A percentile compares a stretch with the other conserved stretches of the same genome.
These are phyloP conservation scores for Yamadazyma triangularis DNA, from an alignment of 1,139 yeast genomes.

Conservation along the genomic window DNA sequence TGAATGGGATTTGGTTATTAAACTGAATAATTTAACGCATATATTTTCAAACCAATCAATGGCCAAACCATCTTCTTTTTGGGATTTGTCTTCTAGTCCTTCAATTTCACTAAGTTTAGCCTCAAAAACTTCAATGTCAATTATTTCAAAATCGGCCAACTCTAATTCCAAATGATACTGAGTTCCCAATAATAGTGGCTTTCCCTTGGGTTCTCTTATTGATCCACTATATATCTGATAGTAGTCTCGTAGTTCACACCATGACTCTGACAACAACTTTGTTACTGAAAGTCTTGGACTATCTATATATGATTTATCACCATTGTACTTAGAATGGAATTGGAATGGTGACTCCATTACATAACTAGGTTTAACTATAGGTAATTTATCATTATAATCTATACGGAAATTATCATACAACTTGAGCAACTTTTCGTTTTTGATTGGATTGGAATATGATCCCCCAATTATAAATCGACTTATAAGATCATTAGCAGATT, in stretches of 20 bases:
- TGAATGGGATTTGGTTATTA: constrained; percentile 47
- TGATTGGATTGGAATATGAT: constrained; percentile 1
- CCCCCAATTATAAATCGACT: neutral
- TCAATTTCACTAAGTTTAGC: constrained; percentile 7
- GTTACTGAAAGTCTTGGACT: constrained; percentile 44
- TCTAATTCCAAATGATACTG: constrained; percentile 41
- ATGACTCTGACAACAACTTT: constrained; percentile 37
- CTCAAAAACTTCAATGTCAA: constrained; percentile 19
- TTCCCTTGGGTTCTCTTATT: constrained; percentile 19
- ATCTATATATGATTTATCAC: constrained; percentile 19
- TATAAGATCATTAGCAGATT: neutral
- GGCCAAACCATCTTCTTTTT: constrained; percentile 15
- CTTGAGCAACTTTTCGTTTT: constrained; percentile 9
- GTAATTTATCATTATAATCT: constrained; percentile 9
- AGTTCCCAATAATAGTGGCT: constrained; percentile 36
- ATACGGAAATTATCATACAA: constrained; percentile 10
- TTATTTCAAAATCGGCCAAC: constrained; percentile 29
- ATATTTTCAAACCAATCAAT: constrained; percentile 30
- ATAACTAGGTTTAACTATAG: constrained; percentile 11
- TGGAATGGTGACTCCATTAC: constrained; percentile 19
- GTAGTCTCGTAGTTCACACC: constrained; percentile 51
- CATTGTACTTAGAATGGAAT: constrained; percentile 21
- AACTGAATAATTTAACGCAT: constrained; percentile 27
- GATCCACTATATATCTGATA: constrained; percentile 41
- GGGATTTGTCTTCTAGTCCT: constrained; percentile 3